Evolutionary conservation across 805 yeast species (phyloP), one percentile per base, ranked within the genome.

Genomic region (Metschnikowia similis): DNA sequence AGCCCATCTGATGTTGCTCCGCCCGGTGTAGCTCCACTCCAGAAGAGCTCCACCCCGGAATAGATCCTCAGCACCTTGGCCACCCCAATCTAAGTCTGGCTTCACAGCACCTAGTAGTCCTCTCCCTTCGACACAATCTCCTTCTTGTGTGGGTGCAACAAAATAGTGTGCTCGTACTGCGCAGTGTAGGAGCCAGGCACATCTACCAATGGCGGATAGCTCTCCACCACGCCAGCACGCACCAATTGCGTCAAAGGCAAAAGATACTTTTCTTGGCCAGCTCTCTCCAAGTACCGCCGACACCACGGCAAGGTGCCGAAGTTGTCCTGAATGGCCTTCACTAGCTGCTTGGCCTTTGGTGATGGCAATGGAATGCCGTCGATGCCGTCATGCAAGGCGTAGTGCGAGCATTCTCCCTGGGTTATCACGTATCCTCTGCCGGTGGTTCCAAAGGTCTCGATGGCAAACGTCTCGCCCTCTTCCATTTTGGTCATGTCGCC

Each of bases 241-340:
- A 89, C 96, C 64, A 94, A 76, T 60, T 82, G 85, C 70, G 87
- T 89, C 67, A 94, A 78, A 6, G 96, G 97, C 59, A 88, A 74
- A 50, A 92, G 74, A 62, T 94, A 92, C 71, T 90, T 91, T 41
- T 90, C 96, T 65, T 92, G 95, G 13, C 97, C 97, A 5, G 87
- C 62, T 56, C 95, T 79, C 64, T 94, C 99, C 64, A 94, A 74
- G 65, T 94, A 94, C 61, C 99, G 79, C 59, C 97, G 85, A 73
- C 99, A 94, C 82, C 91, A 94, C 3, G 99, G 98, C 58, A 94
- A 75, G 0, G 98, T 89, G 40, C 98, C 97, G 64, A 94, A 94
- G 60, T 87, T 82, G 49, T 79, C 75, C 64, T 89, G 84, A 60
- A 94, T 94, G 10, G 83, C 76, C 44, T 75, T 72, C 54, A 89